Evolutionary conservation across 305 asterid genomes (phyloP).

Genomic region (Striga hermonthica): DNA sequence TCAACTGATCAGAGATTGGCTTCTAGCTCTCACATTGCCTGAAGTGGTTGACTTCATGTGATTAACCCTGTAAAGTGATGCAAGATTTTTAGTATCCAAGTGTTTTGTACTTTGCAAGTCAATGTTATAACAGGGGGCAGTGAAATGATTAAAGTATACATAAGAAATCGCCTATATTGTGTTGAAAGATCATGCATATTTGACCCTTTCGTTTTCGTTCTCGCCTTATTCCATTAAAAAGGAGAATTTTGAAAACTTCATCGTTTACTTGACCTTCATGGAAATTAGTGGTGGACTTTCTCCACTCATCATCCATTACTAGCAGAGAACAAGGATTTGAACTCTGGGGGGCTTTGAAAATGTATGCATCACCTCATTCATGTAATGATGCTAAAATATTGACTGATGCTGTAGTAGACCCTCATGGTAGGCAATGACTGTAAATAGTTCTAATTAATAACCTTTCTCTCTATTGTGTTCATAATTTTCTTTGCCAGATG

Average conservation of each 20-base stretch:
- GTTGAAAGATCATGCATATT: neutral
- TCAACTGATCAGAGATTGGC: constrained; percentile 12
- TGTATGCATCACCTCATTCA: neutral
- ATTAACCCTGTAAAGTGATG: neutral
- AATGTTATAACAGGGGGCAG: neutral
- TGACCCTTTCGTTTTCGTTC: neutral
- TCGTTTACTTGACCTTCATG: neutral
- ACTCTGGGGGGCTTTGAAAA: neutral
- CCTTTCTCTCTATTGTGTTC: neutral
- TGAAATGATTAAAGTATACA: neutral
- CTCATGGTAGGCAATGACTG: neutral
- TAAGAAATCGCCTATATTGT: neutral
- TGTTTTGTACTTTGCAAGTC: neutral
- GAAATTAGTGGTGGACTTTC: neutral
- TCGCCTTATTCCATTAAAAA: neutral
- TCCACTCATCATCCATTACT: neutral
- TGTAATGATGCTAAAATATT: too few relatives aligned
- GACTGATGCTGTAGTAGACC: too few relatives aligned
- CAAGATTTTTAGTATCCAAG: constrained; percentile 11
- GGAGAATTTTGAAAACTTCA: neutral
- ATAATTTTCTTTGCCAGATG: constrained; percentile 46
- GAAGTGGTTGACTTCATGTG: constrained; percentile 4
- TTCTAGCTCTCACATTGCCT: constrained; percentile 1
- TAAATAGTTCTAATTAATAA: neutral
- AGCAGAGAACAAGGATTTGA: neutral